A percentile compares a stretch with the other conserved stretches of the same genome.
Conservation (phyloP, 202 grass and related monocot genomes). For the Zizania palustris region DNA sequence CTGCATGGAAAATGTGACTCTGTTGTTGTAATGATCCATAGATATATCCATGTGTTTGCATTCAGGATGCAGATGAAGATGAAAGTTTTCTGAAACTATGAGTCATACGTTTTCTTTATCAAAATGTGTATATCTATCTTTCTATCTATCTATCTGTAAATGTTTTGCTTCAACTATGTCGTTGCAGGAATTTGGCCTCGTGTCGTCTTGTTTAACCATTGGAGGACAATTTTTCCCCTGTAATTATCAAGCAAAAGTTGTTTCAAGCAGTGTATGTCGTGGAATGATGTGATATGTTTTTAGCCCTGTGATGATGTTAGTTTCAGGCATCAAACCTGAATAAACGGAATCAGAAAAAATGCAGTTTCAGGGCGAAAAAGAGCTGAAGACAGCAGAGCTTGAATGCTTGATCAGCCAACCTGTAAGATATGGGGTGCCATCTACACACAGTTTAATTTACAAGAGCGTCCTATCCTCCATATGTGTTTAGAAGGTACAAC, state of each 20-base stretch:
- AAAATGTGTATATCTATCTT: not conserved
- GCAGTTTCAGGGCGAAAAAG: constrained; percentile 6
- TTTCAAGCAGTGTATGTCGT: too few relatives aligned
- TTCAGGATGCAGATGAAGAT: not conserved
- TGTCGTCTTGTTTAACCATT: too few relatives aligned
- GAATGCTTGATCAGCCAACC: constrained; percentile 35
- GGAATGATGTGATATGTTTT: too few relatives aligned
- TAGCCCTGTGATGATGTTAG: too few relatives aligned
- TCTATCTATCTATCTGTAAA: not conserved
- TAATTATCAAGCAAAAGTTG: too few relatives aligned
- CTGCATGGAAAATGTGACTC: not conserved
- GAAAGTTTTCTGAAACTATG: not conserved
- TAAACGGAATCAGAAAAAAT: not conserved
- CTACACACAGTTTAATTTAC: constrained; percentile 57
- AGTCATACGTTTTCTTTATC: not conserved
- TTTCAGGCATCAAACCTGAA: not conserved
- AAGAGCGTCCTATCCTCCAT: constrained; percentile 50
- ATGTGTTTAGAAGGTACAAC: constrained; percentile 36
- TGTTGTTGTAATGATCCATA: not conserved
- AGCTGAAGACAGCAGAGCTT: constrained; percentile 19
- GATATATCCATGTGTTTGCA: not conserved
- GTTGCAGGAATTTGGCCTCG: too few relatives aligned
- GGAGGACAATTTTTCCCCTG: too few relatives aligned
- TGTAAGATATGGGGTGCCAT: constrained; percentile 31
- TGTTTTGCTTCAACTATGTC: too few relatives aligned